Percentiles rank a stretch among this genome's conserved stretches.
phyloP scores from a whole-genome alignment of 306 rosid genomes.

The apple (Malus domestica) region DNA sequence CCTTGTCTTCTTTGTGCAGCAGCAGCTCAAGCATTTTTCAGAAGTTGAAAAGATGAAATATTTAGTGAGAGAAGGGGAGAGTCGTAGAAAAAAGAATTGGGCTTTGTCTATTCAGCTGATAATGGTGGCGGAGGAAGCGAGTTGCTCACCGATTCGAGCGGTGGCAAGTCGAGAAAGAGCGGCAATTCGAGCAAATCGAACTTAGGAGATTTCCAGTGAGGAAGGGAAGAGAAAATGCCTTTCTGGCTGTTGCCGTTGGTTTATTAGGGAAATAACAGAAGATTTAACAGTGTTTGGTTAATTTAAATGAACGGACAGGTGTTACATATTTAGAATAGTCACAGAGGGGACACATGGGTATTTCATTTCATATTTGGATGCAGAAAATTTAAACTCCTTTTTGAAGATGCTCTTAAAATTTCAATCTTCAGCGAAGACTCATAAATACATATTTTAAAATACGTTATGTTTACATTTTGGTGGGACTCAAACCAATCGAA shows the following conservation, averaged over 20 bases:
- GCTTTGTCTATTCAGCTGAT: conserved; percentile 19
- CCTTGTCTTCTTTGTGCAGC: conserved; percentile 20
- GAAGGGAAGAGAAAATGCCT: conserved; percentile 42
- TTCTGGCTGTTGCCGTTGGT: not conserved
- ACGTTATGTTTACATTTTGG: no score
- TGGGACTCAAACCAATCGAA: no score
- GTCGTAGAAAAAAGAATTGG: conserved; percentile 29
- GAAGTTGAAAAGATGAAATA: conserved; percentile 45
- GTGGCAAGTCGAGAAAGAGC: conserved; percentile 36
- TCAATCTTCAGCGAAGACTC: no score
- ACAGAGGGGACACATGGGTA: no score
- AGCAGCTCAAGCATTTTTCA: conserved; percentile 19
- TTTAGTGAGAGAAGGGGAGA: conserved; percentile 31
- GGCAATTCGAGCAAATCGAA: conserved; percentile 48
- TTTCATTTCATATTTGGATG: no score
- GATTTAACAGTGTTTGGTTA: no score
- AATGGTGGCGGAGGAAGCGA: conserved; percentile 27
- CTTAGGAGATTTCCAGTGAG: conserved; percentile 38
- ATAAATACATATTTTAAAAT: no score
- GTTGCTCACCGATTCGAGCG: conserved; percentile 48
- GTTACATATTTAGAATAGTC: no score
- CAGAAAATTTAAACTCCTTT: rapidly evolving
- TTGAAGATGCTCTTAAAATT: no score
- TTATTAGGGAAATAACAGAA: no score
- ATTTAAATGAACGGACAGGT: no score